Percentiles rank a stretch among this genome's conserved stretches.
phyloP scores from a whole-genome alignment of 176 grass and related monocot species.

The Ensete glaucum region DNA sequence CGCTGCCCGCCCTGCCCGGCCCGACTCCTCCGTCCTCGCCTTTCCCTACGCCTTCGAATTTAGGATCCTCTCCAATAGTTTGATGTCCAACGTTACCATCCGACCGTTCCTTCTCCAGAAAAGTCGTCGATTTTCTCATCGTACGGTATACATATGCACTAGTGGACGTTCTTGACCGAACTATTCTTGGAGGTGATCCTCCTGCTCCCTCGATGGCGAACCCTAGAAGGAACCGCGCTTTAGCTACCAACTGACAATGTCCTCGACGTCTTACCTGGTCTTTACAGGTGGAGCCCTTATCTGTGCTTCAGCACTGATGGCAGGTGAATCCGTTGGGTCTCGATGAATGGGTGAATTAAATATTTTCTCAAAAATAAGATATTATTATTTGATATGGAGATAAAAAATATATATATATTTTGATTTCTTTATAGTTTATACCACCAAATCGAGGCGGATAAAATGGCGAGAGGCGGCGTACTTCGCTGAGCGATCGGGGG shows the following conservation, averaged over 20 bases:
- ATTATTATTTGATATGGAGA: too few species aligned
- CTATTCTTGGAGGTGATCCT: background rate
- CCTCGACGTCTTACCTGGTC: too few species aligned
- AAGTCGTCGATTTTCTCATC: too few species aligned
- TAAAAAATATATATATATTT: background rate
- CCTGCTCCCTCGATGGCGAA: too few species aligned
- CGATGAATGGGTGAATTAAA: too few species aligned
- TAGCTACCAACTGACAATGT: too few species aligned
- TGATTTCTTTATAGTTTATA: background rate
- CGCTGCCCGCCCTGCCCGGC: background rate
- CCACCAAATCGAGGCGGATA: conserved; percentile 11
- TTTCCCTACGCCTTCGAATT: background rate
- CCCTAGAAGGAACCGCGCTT: too few species aligned
- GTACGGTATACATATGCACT: too few species aligned
- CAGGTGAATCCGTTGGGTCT: too few species aligned
- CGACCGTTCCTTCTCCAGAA: background rate
- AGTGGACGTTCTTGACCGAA: background rate
- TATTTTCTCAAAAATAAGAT: too few species aligned
- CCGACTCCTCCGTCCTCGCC: background rate
- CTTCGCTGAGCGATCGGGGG: background rate
- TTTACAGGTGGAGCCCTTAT: too few species aligned
- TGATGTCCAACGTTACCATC: background rate
- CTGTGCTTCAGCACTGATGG: too few species aligned
- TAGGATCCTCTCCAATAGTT: background rate
- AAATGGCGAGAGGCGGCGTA: conserved; percentile 8